Percentiles rank a stretch among this genome's conserved stretches.
phyloP scores from a whole-genome alignment of 768 basidiomycete species.

The Termitomyces heimii region DNA sequence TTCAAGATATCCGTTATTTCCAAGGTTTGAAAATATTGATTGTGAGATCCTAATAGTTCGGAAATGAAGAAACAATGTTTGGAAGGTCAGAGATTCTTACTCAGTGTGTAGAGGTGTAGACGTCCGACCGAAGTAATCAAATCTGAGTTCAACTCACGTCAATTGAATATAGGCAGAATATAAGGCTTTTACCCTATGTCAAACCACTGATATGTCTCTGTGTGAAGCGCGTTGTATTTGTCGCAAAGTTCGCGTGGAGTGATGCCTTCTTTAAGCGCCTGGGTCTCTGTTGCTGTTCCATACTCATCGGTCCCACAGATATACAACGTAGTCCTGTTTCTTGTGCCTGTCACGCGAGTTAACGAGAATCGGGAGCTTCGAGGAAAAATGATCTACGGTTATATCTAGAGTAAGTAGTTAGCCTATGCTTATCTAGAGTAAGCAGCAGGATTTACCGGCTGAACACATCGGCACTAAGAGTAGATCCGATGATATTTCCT shows the following conservation, averaged over 20 bases:
- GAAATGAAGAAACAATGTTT: not conserved
- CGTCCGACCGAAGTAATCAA: conserved; percentile 95
- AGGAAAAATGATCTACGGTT: conserved; percentile 34
- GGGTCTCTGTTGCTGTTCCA: conserved; percentile 98
- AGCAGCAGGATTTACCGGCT: conserved; percentile 63
- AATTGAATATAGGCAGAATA: not conserved
- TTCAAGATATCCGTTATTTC: conserved; percentile 69
- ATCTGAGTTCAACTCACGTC: conserved; percentile 37
- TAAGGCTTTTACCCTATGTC: conserved; percentile 69
- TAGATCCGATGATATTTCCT: conserved; percentile 94
- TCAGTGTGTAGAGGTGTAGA: conserved; percentile 86
- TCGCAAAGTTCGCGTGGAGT: conserved; percentile 80
- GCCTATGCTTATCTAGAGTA: not conserved
- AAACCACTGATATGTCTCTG: conserved; percentile 96
- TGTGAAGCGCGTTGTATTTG: conserved; percentile 85
- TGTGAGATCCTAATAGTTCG: conserved; percentile 71
- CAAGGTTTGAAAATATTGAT: conserved; percentile 81
- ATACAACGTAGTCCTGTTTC: conserved; percentile 88
- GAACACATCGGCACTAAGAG: conserved; percentile 94
- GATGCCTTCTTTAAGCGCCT: conserved; percentile 84
- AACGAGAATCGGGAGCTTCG: not conserved
- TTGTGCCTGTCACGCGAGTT: conserved; percentile 39
- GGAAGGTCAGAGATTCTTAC: conserved; percentile 35
- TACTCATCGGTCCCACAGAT: conserved; percentile 99
- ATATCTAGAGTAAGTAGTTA: conserved; percentile 36